Conservation (phyloP, 1,139 yeast genomes). For the Debaryomyces robertsiae region DNA sequence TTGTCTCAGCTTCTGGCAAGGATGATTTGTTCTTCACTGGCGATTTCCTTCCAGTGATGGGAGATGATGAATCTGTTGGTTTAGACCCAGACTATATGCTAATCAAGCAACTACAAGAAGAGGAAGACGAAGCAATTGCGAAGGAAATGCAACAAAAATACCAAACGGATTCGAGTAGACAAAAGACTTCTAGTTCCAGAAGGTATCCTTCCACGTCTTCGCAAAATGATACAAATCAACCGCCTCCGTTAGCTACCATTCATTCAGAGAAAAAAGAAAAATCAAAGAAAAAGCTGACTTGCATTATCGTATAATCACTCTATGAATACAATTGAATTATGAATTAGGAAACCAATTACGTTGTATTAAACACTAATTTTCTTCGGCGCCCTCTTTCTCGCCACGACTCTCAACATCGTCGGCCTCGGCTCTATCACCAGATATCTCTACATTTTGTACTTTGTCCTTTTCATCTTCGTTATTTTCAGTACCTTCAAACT, state of each 20-base stretch:
- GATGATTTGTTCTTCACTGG: constrained; percentile 70
- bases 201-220: neutral
- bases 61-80: constrained; percentile 21
- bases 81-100: constrained; percentile 40
- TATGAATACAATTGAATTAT: too few relatives aligned
- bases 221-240: neutral
- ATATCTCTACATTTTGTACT: too few relatives aligned
- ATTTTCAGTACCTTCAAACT: too few relatives aligned
- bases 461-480: neutral
- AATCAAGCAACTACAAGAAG: constrained; percentile 58
- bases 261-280: constrained; percentile 13
- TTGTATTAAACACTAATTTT: constrained; percentile 9
- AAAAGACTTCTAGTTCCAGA: constrained; percentile 2
- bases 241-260: neutral
- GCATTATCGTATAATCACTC: constrained; percentile 25
- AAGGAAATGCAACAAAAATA: constrained; percentile 40
- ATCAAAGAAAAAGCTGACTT: constrained; percentile 20
- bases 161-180: constrained; percentile 14
- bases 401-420: too few relatives aligned
- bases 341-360: neutral
- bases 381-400: constrained; percentile 9
- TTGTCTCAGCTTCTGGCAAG: constrained; percentile 65
- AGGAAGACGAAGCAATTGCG: constrained; percentile 63
- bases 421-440: too few relatives aligned
- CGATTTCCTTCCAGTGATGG: constrained; percentile 49